Evolutionary conservation across 2,329 filamentous ascomycete species (phyloP).

Genomic region (Lachnellula willkommii): DNA sequence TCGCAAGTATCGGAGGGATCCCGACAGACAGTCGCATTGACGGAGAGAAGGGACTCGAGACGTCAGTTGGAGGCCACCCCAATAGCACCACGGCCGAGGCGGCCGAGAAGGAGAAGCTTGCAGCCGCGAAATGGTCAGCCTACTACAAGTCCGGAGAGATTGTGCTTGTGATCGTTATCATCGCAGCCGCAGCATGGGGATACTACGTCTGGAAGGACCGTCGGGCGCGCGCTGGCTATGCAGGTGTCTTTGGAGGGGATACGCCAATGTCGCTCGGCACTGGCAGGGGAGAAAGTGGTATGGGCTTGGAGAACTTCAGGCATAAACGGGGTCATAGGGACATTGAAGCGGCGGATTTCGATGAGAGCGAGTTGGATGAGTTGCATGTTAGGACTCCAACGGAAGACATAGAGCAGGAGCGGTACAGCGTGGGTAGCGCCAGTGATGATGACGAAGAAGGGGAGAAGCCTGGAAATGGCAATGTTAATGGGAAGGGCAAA

Average conservation of each 20-base stretch:
- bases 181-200: constrained; percentile 57
- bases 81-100: constrained; percentile 62
- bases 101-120: constrained; percentile 56
- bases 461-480: constrained; percentile 19
- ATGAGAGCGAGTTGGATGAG: constrained; percentile 61
- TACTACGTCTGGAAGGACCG: constrained; percentile 61
- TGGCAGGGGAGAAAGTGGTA: constrained; percentile 26
- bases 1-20: constrained; percentile 73
- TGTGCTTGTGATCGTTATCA: constrained; percentile 60
- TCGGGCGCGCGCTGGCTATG: constrained; percentile 50
- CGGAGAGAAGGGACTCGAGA: constrained; percentile 62
- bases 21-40: constrained; percentile 64
- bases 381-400: constrained; percentile 40
- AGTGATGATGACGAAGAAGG: constrained; percentile 48
- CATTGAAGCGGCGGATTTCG: constrained; percentile 59
- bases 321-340: constrained; percentile 45
- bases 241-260: constrained; percentile 34
- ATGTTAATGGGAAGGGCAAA: constrained; percentile 21
- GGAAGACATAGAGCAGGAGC: constrained; percentile 37
- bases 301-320: constrained; percentile 43
- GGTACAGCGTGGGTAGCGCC: constrained; percentile 53
- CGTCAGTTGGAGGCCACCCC: constrained; percentile 61
- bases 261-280: constrained; percentile 27
- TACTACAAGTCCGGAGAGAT: constrained; percentile 69
- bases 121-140: constrained; percentile 63